Percentiles rank a stretch among this genome's conserved stretches.
These are phyloP conservation scores for Saccharomycopsis sp. DNA, from an alignment of 805 yeast genomes.

Conservation along the genomic window DNA sequence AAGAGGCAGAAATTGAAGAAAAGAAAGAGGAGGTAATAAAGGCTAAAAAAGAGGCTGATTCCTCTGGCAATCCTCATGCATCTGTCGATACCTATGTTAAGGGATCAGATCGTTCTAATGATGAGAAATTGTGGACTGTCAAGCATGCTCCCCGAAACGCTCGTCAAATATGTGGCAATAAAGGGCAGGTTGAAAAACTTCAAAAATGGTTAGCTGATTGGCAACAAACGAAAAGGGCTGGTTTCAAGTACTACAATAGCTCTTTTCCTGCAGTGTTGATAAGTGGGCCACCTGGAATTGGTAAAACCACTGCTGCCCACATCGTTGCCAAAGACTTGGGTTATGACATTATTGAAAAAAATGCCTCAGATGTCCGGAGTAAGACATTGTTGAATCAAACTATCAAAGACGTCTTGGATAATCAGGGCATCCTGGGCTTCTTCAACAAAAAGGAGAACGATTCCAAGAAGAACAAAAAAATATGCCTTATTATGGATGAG, in stretches of 20 bases:
- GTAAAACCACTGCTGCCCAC: constrained; percentile 86
- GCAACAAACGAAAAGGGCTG: constrained; percentile 42
- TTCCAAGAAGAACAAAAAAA: constrained; percentile 39
- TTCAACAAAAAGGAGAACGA: constrained; percentile 35
- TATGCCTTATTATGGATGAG: constrained; percentile 93
- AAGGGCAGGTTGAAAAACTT: constrained; percentile 58
- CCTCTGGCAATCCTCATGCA: constrained; percentile 10
- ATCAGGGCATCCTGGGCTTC: constrained; percentile 76
- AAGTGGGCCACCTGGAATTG: constrained; percentile 90
- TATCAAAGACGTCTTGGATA: constrained; percentile 63
- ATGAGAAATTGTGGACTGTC: constrained; percentile 81
- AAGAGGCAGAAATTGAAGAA: constrained; percentile 35
- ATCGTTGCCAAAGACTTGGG: constrained; percentile 76
- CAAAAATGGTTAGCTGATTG: constrained; percentile 71
- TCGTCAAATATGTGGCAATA: constrained; percentile 85
- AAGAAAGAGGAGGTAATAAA: constrained; percentile 24
- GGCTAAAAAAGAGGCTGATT: constrained; percentile 21
- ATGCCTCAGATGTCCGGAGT: constrained; percentile 87
- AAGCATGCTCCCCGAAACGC: constrained; percentile 79
- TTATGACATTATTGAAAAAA: constrained; percentile 71
- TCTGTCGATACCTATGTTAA: constrained; percentile 21
- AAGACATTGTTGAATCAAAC: constrained; percentile 63
- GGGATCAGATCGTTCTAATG: constrained; percentile 35
- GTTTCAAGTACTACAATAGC: constrained; percentile 53
- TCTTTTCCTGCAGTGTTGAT: constrained; percentile 74